Evolutionary conservation across 2,329 filamentous ascomycete genomes (phyloP).

Genomic region (Exutisphaerella laricina): DNA sequence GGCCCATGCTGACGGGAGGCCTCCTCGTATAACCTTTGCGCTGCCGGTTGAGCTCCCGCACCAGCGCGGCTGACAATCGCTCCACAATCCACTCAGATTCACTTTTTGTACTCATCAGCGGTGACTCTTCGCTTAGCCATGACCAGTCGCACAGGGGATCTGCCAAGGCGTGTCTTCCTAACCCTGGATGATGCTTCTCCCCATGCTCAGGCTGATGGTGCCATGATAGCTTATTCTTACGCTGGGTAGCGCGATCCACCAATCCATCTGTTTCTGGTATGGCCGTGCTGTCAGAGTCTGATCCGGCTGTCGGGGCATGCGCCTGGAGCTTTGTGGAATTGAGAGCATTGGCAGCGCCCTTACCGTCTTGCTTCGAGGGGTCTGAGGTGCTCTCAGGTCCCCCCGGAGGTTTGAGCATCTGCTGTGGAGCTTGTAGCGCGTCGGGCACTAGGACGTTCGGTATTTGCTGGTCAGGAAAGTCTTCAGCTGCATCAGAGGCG

Average conservation of each 20-base stretch:
- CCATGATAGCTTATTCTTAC: constrained; percentile 13
- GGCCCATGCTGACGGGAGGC: constrained; percentile 30
- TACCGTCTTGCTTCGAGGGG: not conserved
- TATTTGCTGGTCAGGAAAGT: constrained; percentile 18
- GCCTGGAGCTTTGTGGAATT: not conserved
- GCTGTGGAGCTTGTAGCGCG: not conserved
- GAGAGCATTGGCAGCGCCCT: not conserved
- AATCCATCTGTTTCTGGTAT: constrained; percentile 20
- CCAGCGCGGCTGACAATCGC: constrained; percentile 53
- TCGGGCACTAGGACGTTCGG: constrained; percentile 6
- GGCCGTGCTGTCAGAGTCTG: not conserved
- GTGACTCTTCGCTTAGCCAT: constrained; percentile 65
- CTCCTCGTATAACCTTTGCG: constrained; percentile 23
- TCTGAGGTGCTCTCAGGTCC: not conserved
- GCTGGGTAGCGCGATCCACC: constrained; percentile 18
- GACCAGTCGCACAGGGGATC: constrained; percentile 52
- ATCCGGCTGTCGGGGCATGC: not conserved
- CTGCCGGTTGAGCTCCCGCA: constrained; percentile 42
- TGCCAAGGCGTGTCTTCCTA: constrained; percentile 13
- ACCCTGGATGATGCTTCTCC: constrained; percentile 10
- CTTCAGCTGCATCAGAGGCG: constrained; percentile 36
- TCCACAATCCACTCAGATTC: constrained; percentile 72
- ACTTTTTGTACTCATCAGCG: constrained; percentile 61
- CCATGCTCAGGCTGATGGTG: constrained; percentile 12
- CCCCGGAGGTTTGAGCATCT: not conserved